phyloP scores from a whole-genome alignment of 2,329 filamentous ascomycete genomes.

The Gremmenia infestans region DNA sequence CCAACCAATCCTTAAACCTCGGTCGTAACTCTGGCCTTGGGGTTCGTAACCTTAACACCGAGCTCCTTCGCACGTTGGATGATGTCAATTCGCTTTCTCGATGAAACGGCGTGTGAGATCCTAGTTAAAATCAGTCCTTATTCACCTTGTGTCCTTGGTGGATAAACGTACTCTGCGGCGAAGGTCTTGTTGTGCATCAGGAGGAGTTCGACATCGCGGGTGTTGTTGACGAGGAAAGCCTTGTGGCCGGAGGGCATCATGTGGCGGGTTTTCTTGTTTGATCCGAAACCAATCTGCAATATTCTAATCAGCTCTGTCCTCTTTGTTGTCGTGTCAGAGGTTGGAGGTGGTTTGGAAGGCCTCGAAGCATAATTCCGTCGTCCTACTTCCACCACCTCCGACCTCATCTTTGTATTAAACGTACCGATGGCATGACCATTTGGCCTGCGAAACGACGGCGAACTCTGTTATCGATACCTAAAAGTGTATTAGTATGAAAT shows the following conservation, averaged over 20 bases:
- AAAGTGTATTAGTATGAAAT: no score
- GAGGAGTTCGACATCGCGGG: conserved; percentile 91
- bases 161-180: conserved; percentile 83
- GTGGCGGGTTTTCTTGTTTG: conserved; percentile 99
- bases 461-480: conserved; percentile 84
- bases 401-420: conserved; percentile 35
- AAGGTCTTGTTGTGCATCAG: conserved; percentile 99
- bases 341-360: neutral
- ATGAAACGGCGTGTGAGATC: conserved; percentile 97
- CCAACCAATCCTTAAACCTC: conserved; percentile 59
- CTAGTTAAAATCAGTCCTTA: conserved; percentile 47
- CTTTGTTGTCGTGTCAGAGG: conserved; percentile 3
- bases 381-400: conserved; percentile 1
- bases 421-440: conserved; percentile 96
- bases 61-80: conserved; percentile 95
- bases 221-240: conserved; percentile 98
- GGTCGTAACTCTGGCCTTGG: conserved; percentile 97
- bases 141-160: neutral
- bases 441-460: conserved; percentile 96
- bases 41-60: conserved; percentile 99
- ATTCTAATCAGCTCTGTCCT: conserved; percentile 21
- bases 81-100: conserved; percentile 98
- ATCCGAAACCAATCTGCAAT: conserved; percentile 88
- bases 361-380: neutral
- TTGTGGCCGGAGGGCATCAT: conserved; percentile 99